phyloP scores from a whole-genome alignment of 345 rosid species.

The Kernera saxatilis region DNA sequence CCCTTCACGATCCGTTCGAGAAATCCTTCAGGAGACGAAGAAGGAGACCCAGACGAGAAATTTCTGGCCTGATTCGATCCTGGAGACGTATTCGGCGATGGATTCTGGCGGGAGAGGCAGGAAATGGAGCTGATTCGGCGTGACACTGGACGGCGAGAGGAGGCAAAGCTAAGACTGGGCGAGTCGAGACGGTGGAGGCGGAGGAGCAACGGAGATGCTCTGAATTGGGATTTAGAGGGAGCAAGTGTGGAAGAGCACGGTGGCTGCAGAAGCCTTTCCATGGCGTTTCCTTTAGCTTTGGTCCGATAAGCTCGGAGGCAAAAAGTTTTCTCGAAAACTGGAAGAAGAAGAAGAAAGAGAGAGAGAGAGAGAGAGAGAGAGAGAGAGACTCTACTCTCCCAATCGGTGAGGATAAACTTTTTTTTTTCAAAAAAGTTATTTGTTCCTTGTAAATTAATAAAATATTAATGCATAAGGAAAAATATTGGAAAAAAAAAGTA shows the following conservation, averaged over 20 bases:
- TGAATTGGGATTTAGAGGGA: constrained; percentile 32
- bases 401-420: constrained; percentile 12
- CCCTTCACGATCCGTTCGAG: constrained; percentile 27
- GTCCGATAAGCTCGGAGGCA: background rate
- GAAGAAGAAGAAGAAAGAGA: no score
- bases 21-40: constrained; percentile 19
- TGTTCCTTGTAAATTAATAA: background rate
- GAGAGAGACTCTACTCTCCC: background rate
- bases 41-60: background rate
- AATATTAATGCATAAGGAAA: background rate
- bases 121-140: constrained; percentile 41
- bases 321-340: background rate
- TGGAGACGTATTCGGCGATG: constrained; percentile 13
- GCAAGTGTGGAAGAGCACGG: constrained; percentile 44
- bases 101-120: constrained; percentile 35
- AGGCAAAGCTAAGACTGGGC: constrained; percentile 23
- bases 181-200: constrained; percentile 31
- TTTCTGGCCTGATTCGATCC: background rate
- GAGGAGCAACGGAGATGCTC: constrained; percentile 33
- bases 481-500: background rate
- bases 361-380: background rate
- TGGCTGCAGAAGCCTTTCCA: constrained; percentile 82
- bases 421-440: background rate
- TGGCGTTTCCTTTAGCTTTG: constrained; percentile 34
- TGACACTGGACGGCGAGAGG: constrained; percentile 20